Evolutionary conservation across 2,329 filamentous ascomycete genomes (phyloP), one percentile per base, ranked within the genome.

Genomic region (Penicillium sp.): DNA sequence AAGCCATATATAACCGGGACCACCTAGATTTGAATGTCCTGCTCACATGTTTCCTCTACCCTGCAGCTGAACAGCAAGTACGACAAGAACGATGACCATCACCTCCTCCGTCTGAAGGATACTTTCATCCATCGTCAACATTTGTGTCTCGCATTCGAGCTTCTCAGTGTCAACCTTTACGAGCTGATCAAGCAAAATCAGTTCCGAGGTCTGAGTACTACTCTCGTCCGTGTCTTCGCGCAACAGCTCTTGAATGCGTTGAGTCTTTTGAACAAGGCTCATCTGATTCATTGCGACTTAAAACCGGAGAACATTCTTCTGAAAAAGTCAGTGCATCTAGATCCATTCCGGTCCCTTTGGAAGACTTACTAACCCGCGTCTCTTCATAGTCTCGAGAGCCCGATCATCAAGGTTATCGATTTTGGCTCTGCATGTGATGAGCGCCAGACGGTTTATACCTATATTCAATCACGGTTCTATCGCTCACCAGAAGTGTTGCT

Each of bases 171-270:
- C 77, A 99, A 99, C 76, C 80, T 99, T 65, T 99, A 99, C 80
- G 95, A 99, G 80, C 84, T 99, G 66, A 99, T 99, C 82, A 99
- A 99, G 82, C 95, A 99, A 79, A 99, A 99, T 76, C 95, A 99
- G 75, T 99, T 99, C 85, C 89, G 95, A 69, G 95, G 95, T 59
- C 82, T 99, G 67, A 98, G 95, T 80, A 99, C 95, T 24, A 99
- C 95, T 0, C 85, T 99, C 53, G 95, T 99, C 50, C 90, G 95
- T 61, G 95, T 99, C 22, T 99, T 99, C 79, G 95, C 95, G 13
- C 95, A 99, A 77, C 95, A 99, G 80, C 82, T 99, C 60, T 85
- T 99, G 65, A 98, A 96, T 71, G 95, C 94, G 2, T 82, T 99
- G 59, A 92, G 93, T 56, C 83, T 99, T 64, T 82, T 99, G 66